Base-by-base conservation (phyloP, 202 grass and related monocot genomes). In the Musa balbisiana region DNA sequence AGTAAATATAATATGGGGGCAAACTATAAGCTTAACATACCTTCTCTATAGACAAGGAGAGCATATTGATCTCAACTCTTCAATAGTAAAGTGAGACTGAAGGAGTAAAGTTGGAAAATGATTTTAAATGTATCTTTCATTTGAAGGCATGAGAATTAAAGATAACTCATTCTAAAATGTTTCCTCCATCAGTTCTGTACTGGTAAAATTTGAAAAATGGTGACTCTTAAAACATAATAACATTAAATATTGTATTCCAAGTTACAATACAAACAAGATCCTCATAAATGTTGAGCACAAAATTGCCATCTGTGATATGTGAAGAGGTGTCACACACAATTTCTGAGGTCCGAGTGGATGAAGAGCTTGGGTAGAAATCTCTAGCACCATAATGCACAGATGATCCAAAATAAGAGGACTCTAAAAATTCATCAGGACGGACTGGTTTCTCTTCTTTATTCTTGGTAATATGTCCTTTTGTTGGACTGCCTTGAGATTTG, bases 181-280 rank as follows among this genome's bases (percentile, higher is more conserved):
- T 16, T 76, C 91, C 88, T 59, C 85, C 83, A 73, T 89, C 83
- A 25, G 9, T 78, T 83, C 85, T 89, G 52, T 93, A 78, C 88
- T 89, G 73, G 2, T 54, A 83, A 78, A 77, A 83, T 78, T 69
- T 63, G 27, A 26, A 26, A 26, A 26, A 26, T 26, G 25, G 25
- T 26, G 25, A 26, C 25, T 26, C 25, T 26, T 26, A 26, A 26
- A 26, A 26, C 25, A 1, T n/a, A 50, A 17, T 69, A 10, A 50
- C 49, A 0, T 69, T 49, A 16, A 27, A 29, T 9, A 26, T 64
- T 64, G 22, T 23, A 23, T 64, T 21, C 20, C 20, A 12, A 23
- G 8, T 21, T 64, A 23, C 20, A 23, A 26, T 26, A 26, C 25
- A 26, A 26, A 26, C 25, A 26, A 26, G 25, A 26, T 26, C 25